These are phyloP conservation scores for Cercospora sp. DNA, from an alignment of 2,329 filamentous ascomycete species.

Conservation along the genomic window DNA sequence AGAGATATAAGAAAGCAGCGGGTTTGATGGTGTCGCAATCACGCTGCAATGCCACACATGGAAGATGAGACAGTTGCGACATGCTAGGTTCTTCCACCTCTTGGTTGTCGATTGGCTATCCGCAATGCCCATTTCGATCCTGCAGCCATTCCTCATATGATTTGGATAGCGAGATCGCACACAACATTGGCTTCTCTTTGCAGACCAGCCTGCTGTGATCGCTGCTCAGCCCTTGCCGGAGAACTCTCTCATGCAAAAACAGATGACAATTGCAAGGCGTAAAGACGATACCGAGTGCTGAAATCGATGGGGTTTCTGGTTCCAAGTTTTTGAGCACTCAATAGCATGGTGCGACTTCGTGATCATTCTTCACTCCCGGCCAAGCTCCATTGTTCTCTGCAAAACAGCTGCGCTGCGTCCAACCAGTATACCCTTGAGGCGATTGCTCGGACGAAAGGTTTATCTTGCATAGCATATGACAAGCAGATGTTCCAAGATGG, in stretches of 20 bases:
- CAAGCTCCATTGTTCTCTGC: not conserved
- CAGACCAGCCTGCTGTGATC: not conserved
- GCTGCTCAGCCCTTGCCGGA: not conserved
- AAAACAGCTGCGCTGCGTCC: not conserved
- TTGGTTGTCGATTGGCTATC: no score
- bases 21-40: not conserved
- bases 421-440: not conserved
- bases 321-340: not conserved
- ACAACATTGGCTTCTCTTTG: not conserved
- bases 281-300: not conserved
- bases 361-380: not conserved
- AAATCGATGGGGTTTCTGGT: not conserved
- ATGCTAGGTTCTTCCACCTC: no score
- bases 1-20: not conserved
- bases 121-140: not conserved
- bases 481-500: not conserved
- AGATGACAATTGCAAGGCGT: not conserved
- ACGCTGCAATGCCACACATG: not conserved
- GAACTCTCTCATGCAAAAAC: not conserved
- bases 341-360: not conserved
- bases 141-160: not conserved
- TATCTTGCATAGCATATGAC: not conserved
- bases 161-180: not conserved
- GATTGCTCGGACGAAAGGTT: not conserved
- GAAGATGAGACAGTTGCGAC: no score